These are phyloP conservation scores for Ophiosphaerella narmari DNA, from an alignment of 2,329 filamentous ascomycete species.

Conservation along the genomic window DNA sequence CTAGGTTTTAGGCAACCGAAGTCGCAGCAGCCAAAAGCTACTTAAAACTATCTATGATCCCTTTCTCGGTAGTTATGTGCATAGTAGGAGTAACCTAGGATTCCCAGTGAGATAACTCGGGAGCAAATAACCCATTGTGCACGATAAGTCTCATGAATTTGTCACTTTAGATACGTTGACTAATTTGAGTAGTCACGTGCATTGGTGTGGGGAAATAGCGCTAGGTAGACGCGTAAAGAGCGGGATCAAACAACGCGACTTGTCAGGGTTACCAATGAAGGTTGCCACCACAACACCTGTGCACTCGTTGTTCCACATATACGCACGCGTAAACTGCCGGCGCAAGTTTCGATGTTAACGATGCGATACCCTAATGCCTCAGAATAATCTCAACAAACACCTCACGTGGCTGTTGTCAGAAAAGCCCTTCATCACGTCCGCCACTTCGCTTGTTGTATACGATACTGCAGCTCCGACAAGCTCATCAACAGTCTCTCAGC, in stretches of 20 bases:
- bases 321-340: constrained; percentile 28
- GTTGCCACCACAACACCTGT: constrained; percentile 25
- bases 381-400: constrained; percentile 55
- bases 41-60: too few species aligned
- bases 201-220: constrained; percentile 25
- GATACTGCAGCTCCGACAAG: constrained; percentile 29
- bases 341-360: constrained; percentile 20
- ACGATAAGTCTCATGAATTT: too few species aligned
- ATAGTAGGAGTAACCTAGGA: too few species aligned
- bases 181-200: constrained; percentile 27
- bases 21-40: too few species aligned
- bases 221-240: constrained; percentile 20
- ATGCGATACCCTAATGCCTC: constrained; percentile 51
- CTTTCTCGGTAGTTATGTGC: too few species aligned
- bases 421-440: constrained; percentile 52
- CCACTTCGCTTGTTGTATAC: constrained; percentile 34
- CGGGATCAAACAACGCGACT: constrained; percentile 25
- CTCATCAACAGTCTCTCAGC: constrained; percentile 26
- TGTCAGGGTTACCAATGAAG: constrained; percentile 8
- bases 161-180: too few species aligned
- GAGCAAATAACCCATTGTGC: too few species aligned
- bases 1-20: too few species aligned
- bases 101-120: too few species aligned
- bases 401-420: constrained; percentile 54
- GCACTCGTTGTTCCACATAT: constrained; percentile 12